Conservation (phyloP, 352 stramenopile genomes). For the Globisporangium paddicum region DNA sequence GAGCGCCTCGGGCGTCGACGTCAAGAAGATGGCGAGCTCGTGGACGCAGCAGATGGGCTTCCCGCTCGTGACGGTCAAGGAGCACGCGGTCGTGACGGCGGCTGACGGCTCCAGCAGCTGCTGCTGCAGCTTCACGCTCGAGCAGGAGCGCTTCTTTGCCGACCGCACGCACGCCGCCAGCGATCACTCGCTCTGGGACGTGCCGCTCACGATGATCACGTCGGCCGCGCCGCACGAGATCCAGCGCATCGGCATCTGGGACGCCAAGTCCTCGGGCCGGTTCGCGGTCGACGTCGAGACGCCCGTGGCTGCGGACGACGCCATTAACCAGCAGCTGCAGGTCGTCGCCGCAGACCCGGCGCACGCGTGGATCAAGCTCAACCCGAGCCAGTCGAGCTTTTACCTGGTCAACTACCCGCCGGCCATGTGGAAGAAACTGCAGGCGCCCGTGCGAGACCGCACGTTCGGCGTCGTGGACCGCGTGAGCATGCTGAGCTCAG, state of each 20-base stretch:
- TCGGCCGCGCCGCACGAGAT: conserved; percentile 34
- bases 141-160: conserved; percentile 93
- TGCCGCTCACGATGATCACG: conserved; percentile 77
- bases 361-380: conserved; percentile 93
- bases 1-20: conserved; percentile 83
- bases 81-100: conserved; percentile 6
- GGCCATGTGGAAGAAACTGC: conserved; percentile 82
- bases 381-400: conserved; percentile 92
- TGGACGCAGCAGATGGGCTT: conserved; percentile 96
- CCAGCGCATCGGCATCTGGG: conserved; percentile 67
- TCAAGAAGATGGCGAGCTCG: conserved; percentile 90
- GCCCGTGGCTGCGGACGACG: conserved; percentile 59
- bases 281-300: conserved; percentile 21
- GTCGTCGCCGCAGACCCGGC: conserved; percentile 22
- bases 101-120: conserved; percentile 9
- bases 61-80: conserved; percentile 84
- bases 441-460: conserved; percentile 41
- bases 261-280: conserved; percentile 30
- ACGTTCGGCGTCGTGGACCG: conserved; percentile 82
- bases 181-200: conserved; percentile 79
- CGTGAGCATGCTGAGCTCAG: conserved; percentile 89
- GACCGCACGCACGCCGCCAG: conserved; percentile 70
- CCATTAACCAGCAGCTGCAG: conserved; percentile 82
- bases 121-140: conserved; percentile 66
- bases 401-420: conserved; percentile 93